Percentiles rank a stretch among this genome's conserved stretches.
Conservation (phyloP, 805 yeast species). For the Kodamaea hsintzibuensis region DNA sequence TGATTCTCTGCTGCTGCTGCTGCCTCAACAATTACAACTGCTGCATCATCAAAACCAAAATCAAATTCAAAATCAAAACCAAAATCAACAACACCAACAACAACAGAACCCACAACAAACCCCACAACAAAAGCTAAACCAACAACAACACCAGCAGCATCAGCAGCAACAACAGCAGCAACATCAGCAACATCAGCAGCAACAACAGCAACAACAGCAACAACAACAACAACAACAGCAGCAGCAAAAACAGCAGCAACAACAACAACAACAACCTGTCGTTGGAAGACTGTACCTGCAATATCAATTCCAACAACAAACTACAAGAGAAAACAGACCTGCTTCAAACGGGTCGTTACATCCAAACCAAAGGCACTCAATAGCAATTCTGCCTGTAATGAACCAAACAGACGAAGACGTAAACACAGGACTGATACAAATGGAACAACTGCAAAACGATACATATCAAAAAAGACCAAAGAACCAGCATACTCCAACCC, state of each 20-base stretch:
- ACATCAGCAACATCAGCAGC: not conserved
- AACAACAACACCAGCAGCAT: constrained; percentile 2
- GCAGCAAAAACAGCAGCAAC: not conserved
- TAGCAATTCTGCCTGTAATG: constrained; percentile 26
- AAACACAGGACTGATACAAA: not conserved
- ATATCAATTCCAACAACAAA: constrained; percentile 2
- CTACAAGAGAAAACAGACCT: not conserved
- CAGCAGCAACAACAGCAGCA: constrained; percentile 2
- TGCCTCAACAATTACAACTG: constrained; percentile 5
- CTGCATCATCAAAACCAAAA: constrained; percentile 6
- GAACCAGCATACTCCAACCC: not conserved
- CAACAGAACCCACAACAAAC: constrained; percentile 1
- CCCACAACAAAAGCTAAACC: too few species aligned
- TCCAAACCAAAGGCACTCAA: constrained; percentile 27
- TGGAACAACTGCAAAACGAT: not conserved
- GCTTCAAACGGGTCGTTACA: not conserved
- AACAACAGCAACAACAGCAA: constrained; percentile 5
- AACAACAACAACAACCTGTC: not conserved
- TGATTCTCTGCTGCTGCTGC: not conserved
- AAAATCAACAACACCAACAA: constrained; percentile 2
- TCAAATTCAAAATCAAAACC: not conserved
- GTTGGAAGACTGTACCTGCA: not conserved
- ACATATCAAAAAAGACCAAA: not conserved
- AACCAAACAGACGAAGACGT: constrained; percentile 4
- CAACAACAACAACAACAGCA: constrained; percentile 6